Conservation (phyloP, 371 early-diverging fungal species). For the Smittium mucronatum region DNA sequence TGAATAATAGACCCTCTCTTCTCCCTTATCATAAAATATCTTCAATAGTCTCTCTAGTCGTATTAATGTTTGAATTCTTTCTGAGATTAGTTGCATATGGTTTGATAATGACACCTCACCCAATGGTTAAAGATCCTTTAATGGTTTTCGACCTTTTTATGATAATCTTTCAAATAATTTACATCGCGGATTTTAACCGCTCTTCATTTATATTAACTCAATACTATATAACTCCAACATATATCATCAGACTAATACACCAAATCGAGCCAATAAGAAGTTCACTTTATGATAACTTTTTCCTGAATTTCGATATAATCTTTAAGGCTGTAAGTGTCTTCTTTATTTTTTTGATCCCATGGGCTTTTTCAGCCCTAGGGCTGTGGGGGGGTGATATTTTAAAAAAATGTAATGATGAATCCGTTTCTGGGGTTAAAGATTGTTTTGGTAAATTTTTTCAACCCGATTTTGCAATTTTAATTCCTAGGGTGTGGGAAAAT, state of each 20-base stretch:
- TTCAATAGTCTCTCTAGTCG: too few species aligned
- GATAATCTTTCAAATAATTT: conserved; percentile 40
- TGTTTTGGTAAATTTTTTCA: conserved; percentile 35
- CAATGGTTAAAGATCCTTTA: conserved; percentile 48
- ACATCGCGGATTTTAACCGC: conserved; percentile 18
- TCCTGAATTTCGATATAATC: conserved; percentile 43
- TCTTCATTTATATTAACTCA: background rate
- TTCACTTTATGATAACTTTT: conserved; percentile 45
- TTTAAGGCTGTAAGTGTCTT: conserved; percentile 44
- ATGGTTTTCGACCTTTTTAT: conserved; percentile 54
- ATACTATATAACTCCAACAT: conserved; percentile 28
- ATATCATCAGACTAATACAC: conserved; percentile 50
- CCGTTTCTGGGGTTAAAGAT: conserved; percentile 17
- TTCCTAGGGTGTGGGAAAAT: conserved; percentile 50
- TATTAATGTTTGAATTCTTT: conserved; percentile 38
- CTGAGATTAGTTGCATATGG: conserved; percentile 54
- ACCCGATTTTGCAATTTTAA: conserved; percentile 28
- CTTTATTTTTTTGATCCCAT: conserved; percentile 46
- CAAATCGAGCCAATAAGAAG: conserved; percentile 40
- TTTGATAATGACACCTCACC: conserved; percentile 48
- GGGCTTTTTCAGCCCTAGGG: conserved; percentile 52
- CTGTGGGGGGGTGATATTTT: conserved; percentile 42
- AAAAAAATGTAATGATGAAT: conserved; percentile 41
- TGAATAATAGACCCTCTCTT: background rate
- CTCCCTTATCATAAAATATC: background rate